These are phyloP conservation scores for Boletus subcaerulescens DNA, from an alignment of 768 basidiomycete genomes.

Conservation along the genomic window DNA sequence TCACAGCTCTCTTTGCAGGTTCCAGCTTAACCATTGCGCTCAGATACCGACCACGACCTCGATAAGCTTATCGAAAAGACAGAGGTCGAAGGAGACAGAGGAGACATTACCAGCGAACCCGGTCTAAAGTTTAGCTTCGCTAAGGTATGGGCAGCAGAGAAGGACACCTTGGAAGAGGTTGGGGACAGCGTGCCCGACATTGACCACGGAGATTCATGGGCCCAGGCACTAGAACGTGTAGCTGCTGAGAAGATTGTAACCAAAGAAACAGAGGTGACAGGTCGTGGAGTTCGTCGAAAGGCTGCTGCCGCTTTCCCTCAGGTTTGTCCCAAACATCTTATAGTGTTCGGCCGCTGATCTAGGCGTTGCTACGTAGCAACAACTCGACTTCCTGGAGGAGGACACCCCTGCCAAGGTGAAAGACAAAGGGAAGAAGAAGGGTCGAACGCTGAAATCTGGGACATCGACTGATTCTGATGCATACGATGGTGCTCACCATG, in stretches of 20 bases:
- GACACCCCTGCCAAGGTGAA: conserved; percentile 40
- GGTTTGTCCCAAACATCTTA: conserved; percentile 18
- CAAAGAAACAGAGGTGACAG: conserved; percentile 53
- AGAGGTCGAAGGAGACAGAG: conserved; percentile 64
- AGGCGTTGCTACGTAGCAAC: conserved; percentile 25
- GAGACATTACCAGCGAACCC: conserved; percentile 47
- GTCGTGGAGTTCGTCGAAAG: conserved; percentile 71
- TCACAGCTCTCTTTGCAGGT: not conserved
- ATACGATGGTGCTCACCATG: conserved; percentile 26
- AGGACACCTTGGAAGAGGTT: conserved; percentile 67
- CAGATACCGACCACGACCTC: conserved; percentile 79
- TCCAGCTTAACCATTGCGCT: not conserved
- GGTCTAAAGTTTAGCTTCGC: conserved; percentile 78
- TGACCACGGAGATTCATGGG: conserved; percentile 79
- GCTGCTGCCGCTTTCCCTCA: conserved; percentile 53
- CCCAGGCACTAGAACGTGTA: conserved; percentile 56
- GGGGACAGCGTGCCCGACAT: conserved; percentile 44
- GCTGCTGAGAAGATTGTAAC: conserved; percentile 40
- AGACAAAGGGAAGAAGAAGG: conserved; percentile 35
- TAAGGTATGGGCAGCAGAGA: conserved; percentile 86
- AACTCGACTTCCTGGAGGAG: conserved; percentile 32
- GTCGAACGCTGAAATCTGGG: conserved; percentile 27
- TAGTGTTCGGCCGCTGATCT: not conserved
- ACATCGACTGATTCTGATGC: conserved; percentile 41
- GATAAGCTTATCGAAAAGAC: conserved; percentile 86